Conservation (phyloP, 1,139 yeast species). For the Ogataea hybrid region DNA sequence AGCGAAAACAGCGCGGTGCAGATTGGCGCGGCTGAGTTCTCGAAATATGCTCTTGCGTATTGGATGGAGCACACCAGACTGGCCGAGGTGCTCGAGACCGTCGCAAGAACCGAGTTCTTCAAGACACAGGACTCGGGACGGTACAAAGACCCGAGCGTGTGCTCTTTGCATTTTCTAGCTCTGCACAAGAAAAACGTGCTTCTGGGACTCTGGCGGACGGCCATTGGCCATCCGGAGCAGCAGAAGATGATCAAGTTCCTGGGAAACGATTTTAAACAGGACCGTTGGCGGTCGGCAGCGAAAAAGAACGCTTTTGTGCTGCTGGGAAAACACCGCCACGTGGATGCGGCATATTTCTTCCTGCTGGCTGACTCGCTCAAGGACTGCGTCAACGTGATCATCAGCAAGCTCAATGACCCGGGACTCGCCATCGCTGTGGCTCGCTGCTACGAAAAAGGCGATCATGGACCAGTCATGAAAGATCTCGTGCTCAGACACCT, state of each 20-base stretch:
- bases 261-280: slow-evolving; percentile 67
- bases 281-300: slow-evolving; percentile 87
- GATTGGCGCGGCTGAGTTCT: slow-evolving; percentile 59
- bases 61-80: slow-evolving; percentile 67
- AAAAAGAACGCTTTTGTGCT: slow-evolving; percentile 89
- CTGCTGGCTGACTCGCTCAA: slow-evolving; percentile 72
- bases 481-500: slow-evolving; percentile 51
- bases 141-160: slow-evolving; percentile 66
- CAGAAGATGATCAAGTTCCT: slow-evolving; percentile 76
- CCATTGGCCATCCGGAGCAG: slow-evolving; percentile 76
- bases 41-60: slow-evolving; percentile 63
- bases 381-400: slow-evolving; percentile 75
- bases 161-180: slow-evolving; percentile 77
- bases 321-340: slow-evolving; percentile 79
- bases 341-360: slow-evolving; percentile 90
- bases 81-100: slow-evolving; percentile 53
- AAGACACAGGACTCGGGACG: slow-evolving; percentile 33
- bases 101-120: slow-evolving; percentile 66
- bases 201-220: slow-evolving; percentile 78
- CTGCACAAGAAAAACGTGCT: slow-evolving; percentile 73
- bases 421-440: slow-evolving; percentile 80
- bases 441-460: slow-evolving; percentile 61
- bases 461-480: slow-evolving; percentile 50
- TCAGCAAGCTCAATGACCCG: slow-evolving; percentile 63
- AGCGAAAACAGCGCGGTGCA: slow-evolving; percentile 42